Evolutionary conservation across 805 yeast species (phyloP).

Genomic region (Sungouiozyma ichnusensis): DNA sequence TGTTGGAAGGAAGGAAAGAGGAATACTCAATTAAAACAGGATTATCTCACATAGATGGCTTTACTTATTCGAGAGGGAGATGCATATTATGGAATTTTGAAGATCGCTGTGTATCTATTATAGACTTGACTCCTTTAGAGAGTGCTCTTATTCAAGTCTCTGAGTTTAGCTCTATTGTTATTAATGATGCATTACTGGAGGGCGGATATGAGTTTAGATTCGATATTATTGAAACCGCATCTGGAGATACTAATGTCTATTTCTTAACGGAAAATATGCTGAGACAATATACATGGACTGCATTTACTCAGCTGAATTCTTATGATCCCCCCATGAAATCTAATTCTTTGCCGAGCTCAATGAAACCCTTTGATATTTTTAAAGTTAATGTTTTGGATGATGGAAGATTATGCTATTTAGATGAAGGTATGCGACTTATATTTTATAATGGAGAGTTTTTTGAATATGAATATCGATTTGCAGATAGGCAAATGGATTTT

Average conservation of each 20-base stretch:
- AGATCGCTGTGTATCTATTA: neutral
- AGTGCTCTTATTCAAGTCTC: neutral
- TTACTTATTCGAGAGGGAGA: slow-evolving; percentile 2
- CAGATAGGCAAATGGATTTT: neutral
- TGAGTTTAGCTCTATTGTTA: neutral
- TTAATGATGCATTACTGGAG: neutral
- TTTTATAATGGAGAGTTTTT: neutral
- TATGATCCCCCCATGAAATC: neutral
- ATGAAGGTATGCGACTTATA: neutral
- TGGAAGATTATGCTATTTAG: neutral
- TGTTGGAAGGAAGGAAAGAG: slow-evolving; percentile 4
- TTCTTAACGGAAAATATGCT: neutral
- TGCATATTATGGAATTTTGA: slow-evolving; percentile 14
- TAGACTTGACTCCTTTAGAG: neutral
- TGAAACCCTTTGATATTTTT: neutral
- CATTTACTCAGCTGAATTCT: neutral
- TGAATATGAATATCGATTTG: neutral
- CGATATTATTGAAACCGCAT: neutral
- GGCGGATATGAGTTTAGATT: neutral
- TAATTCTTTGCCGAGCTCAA: neutral
- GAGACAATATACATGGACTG: neutral
- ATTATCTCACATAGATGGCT: slow-evolving; percentile 7
- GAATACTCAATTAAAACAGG: slow-evolving; percentile 8
- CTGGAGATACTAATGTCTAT: neutral
- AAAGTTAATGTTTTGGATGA: neutral